Base-by-base conservation (phyloP, 495 filamentous ascomycete species). In the Daldinia loculata region DNA sequence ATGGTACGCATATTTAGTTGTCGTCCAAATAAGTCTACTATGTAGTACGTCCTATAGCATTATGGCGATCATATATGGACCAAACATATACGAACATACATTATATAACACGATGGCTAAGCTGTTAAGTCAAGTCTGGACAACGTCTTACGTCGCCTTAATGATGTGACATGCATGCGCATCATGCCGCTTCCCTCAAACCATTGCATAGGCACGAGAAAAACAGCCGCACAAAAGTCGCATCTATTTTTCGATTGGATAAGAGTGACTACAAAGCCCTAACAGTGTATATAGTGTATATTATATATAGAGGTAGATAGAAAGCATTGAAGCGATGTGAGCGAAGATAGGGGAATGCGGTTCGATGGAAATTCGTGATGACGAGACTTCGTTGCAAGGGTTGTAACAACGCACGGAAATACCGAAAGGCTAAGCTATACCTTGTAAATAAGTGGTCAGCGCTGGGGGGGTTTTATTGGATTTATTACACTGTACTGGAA, bases 151-250 rank as follows among this genome's bases (percentile, higher is more conserved):
- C 41, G 61, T 69, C 45, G 70, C 61, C 51, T 73, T 32, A 56
- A 66, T 73, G 70, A 73, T 73, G 61, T 63, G 70, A 73, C 70
- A 69, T 73, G 70, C 70, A 74, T 74, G 63, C 71, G 71, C 71
- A 70, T 74, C 67, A 74, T 74, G 67, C 63, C 32, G 67, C 67
- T 61, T 65, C 63, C 53, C 67, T 59, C 63, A 61, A 60, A 64
- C 63, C 62, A 63, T 63, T 63, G 59, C 60, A 70, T 56, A 59
- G 53, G 60, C 60, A 63, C 56, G 41, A 61, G 67, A 71, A 63
- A 66, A 51, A 56, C 41, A 71, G 71, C 67, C 67, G 71, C 71
- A 74, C 61, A 62, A 61, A 62, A 64, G 56, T 73, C 63, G 63
- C 63, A 67, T 67, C 30, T 64, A 27, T 62, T 70, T 39, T 66